These are phyloP conservation scores for Emmonsiellopsis sp. DNA, from an alignment of 2,329 filamentous ascomycete species.

Conservation along the genomic window DNA sequence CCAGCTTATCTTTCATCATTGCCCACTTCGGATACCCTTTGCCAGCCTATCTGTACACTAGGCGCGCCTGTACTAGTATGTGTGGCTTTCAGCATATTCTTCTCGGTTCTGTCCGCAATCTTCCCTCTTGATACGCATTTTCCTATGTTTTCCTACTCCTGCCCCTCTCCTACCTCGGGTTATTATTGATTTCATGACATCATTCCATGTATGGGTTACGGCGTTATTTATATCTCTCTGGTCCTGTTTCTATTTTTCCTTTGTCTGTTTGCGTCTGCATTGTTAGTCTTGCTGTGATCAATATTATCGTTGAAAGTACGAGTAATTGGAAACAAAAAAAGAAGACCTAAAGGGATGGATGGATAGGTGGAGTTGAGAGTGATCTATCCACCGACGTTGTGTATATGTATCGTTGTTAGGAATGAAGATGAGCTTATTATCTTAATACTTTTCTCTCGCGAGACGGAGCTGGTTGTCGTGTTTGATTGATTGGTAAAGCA, in stretches of 20 bases:
- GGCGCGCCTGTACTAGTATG: not conserved
- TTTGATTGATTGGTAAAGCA: no score
- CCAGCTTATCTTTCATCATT: not conserved
- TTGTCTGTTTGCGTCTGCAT: not conserved
- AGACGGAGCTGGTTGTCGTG: no score
- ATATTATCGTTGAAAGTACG: not conserved
- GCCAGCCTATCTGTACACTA: not conserved
- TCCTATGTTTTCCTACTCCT: not conserved
- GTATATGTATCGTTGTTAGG: not conserved
- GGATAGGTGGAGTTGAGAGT: not conserved
- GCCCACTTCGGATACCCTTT: not conserved
- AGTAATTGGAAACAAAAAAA: no score
- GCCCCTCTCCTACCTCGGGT: not conserved
- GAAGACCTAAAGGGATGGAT: no score
- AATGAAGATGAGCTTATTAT: not conserved
- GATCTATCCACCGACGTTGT: not conserved
- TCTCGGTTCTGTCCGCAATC: not conserved
- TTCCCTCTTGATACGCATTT: not conserved
- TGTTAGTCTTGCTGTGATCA: not conserved
- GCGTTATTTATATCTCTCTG: not conserved
- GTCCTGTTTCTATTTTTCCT: not conserved
- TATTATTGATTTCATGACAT: slow-evolving; percentile 1
- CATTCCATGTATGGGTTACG: not conserved
- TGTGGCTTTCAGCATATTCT: not conserved
- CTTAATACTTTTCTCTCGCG: not conserved